These are phyloP conservation scores for Dryadomyces sulphureus DNA, from an alignment of 2,329 filamentous ascomycete genomes.

Conservation along the genomic window DNA sequence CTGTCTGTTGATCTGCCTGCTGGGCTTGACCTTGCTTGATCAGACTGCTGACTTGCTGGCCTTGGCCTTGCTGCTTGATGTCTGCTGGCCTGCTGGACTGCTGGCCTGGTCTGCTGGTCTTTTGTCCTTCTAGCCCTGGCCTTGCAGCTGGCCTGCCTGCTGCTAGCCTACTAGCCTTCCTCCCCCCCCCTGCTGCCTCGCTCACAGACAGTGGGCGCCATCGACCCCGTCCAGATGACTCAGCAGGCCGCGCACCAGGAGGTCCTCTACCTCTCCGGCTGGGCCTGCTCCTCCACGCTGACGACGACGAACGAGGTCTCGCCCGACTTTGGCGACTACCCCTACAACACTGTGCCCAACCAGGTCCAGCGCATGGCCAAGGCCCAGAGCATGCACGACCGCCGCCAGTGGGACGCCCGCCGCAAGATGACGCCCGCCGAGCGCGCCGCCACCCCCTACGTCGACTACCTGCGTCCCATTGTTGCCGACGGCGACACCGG, in stretches of 20 bases:
- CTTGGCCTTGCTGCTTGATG: too few relatives aligned
- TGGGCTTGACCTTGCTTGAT: too few relatives aligned
- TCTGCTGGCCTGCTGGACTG: too few relatives aligned
- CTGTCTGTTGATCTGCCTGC: too few relatives aligned
- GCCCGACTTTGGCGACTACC: constrained; percentile 95
- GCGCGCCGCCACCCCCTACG: constrained; percentile 61
- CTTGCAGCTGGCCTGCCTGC: too few relatives aligned
- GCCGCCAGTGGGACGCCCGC: constrained; percentile 81
- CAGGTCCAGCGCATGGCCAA: constrained; percentile 94
- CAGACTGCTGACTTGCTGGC: too few relatives aligned
- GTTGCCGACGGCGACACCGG: constrained; percentile 94
- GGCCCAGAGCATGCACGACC: constrained; percentile 91
- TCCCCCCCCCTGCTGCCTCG: too few relatives aligned
- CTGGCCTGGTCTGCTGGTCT: too few relatives aligned
- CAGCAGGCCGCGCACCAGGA: constrained; percentile 95
- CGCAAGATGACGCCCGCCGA: constrained; percentile 63
- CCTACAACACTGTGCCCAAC: constrained; percentile 97
- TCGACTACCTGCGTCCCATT: constrained; percentile 85
- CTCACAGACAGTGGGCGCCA: constrained; percentile 61
- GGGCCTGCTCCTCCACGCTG: constrained; percentile 89
- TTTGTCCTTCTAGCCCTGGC: too few relatives aligned
- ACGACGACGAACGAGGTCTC: constrained; percentile 95
- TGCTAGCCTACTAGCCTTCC: too few relatives aligned
- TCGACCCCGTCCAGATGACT: constrained; percentile 99
- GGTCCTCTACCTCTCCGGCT: constrained; percentile 89